Percentiles rank a stretch among this genome's conserved stretches.
phyloP scores from a whole-genome alignment of 2,329 filamentous ascomycete species.

The Exophiala dermatitidis region DNA sequence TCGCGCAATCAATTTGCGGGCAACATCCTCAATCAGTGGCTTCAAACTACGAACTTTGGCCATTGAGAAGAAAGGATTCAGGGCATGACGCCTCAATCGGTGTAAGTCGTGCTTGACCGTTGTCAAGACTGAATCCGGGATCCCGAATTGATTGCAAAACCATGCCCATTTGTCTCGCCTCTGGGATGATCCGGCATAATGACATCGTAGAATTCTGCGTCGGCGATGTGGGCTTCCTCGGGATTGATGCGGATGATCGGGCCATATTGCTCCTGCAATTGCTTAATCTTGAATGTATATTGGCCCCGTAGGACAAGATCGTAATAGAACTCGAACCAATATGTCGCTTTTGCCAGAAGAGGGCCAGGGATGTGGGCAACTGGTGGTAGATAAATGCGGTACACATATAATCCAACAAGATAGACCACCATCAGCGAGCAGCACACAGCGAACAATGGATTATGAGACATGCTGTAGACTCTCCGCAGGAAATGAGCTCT shows the following conservation, averaged over 20 bases:
- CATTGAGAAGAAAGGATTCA: constrained; percentile 25
- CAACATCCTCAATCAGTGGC: constrained; percentile 26
- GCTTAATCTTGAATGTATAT: constrained; percentile 26
- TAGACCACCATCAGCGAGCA: neutral
- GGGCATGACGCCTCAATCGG: constrained; percentile 20
- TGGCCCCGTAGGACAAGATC: constrained; percentile 24
- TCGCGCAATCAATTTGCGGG: constrained; percentile 18
- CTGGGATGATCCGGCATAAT: constrained; percentile 27
- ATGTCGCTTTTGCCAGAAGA: constrained; percentile 27
- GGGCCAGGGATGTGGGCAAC: constrained; percentile 18
- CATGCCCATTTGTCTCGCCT: constrained; percentile 28
- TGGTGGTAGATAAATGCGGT: constrained; percentile 30
- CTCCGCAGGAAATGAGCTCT: neutral
- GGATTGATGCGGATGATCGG: constrained; percentile 25
- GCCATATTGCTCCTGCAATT: constrained; percentile 30
- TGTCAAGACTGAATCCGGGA: constrained; percentile 12
- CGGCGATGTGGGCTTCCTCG: constrained; percentile 31
- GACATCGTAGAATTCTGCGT: constrained; percentile 31
- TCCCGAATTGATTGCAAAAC: constrained; percentile 11
- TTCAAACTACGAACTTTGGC: neutral
- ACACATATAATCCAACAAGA: constrained; percentile 4
- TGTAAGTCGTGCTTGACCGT: constrained; percentile 25
- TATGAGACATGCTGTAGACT: neutral
- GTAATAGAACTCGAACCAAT: constrained; percentile 30
- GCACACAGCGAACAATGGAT: neutral